Evolutionary conservation across 768 basidiomycete genomes (phyloP).

Genomic region (Amylocystis lapponica): DNA sequence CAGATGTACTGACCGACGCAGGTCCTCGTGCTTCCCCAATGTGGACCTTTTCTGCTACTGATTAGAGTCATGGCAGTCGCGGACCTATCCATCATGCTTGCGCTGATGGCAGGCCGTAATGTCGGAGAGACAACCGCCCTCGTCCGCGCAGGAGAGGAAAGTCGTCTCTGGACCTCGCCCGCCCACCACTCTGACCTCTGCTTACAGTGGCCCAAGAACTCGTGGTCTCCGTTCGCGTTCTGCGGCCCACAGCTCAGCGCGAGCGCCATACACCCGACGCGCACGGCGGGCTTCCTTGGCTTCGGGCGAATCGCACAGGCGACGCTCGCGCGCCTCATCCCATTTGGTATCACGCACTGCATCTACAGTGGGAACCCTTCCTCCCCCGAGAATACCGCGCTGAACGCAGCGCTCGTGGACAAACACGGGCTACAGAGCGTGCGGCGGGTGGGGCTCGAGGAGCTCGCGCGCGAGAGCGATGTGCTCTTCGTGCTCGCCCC

Average conservation of each 20-base stretch:
- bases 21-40: slow-evolving; percentile 29
- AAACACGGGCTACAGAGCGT: slow-evolving; percentile 32
- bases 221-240: slow-evolving; percentile 80
- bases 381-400: slow-evolving; percentile 36
- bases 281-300: slow-evolving; percentile 86
- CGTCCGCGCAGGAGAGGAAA: slow-evolving; percentile 65
- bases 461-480: slow-evolving; percentile 76
- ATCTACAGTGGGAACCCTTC: slow-evolving; percentile 61
- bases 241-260: slow-evolving; percentile 80
- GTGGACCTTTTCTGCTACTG: background rate
- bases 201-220: slow-evolving; percentile 70
- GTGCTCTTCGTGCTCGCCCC: slow-evolving; percentile 81
- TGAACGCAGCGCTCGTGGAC: slow-evolving; percentile 30
- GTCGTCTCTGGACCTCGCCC: slow-evolving; percentile 16
- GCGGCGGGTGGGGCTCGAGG: slow-evolving; percentile 52
- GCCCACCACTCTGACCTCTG: background rate
- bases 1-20: slow-evolving; percentile 89
- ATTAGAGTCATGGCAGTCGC: slow-evolving; percentile 57
- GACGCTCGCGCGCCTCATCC: slow-evolving; percentile 68
- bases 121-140: slow-evolving; percentile 56
- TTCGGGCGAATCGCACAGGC: slow-evolving; percentile 93
- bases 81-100: slow-evolving; percentile 85
- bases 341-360: slow-evolving; percentile 75
- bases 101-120: slow-evolving; percentile 89
- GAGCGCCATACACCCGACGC: slow-evolving; percentile 38